phyloP scores from a whole-genome alignment of 306 rosid species.

The Psophocarpus tetragonolobus region DNA sequence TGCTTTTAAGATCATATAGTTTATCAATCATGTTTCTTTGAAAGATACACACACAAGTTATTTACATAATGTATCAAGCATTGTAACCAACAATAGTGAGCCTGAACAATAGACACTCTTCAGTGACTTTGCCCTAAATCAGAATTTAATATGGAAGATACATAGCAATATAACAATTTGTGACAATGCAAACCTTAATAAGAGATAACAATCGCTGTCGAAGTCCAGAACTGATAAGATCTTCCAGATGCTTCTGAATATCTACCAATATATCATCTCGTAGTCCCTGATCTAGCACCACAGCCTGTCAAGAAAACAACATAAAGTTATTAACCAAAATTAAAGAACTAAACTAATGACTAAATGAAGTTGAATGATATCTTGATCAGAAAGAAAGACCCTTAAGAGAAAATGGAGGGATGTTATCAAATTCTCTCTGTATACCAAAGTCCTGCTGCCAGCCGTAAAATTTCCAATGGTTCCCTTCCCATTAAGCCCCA shows the following conservation, averaged over 20 bases:
- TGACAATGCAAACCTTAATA: slow-evolving; percentile 66
- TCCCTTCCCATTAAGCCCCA: slow-evolving; percentile 97
- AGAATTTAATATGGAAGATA: neutral
- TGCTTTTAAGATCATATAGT: neutral
- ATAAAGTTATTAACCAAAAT: slow-evolving; percentile 24
- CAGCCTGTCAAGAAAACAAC: slow-evolving; percentile 62
- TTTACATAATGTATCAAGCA: neutral
- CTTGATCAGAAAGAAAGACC: slow-evolving; percentile 50
- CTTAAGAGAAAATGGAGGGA: slow-evolving; percentile 82
- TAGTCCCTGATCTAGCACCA: slow-evolving; percentile 94
- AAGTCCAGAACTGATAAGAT: slow-evolving; percentile 77
- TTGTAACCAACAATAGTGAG: slow-evolving; percentile 8
- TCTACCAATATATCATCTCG: slow-evolving; percentile 74
- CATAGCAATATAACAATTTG: neutral
- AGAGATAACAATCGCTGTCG: slow-evolving; percentile 82
- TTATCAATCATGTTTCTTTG: neutral
- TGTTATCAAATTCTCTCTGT: slow-evolving; percentile 87
- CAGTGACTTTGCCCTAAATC: slow-evolving; percentile 15
- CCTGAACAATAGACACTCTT: neutral
- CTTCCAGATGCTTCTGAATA: slow-evolving; percentile 84
- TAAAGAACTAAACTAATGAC: neutral
- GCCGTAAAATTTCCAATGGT: slow-evolving; percentile 74
- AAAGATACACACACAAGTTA: neutral
- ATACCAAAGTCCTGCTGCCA: slow-evolving; percentile 94
- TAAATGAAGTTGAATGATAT: slow-evolving; percentile 22